phyloP scores from a whole-genome alignment of 805 yeast species.

The Brettanomyces nanus region DNA sequence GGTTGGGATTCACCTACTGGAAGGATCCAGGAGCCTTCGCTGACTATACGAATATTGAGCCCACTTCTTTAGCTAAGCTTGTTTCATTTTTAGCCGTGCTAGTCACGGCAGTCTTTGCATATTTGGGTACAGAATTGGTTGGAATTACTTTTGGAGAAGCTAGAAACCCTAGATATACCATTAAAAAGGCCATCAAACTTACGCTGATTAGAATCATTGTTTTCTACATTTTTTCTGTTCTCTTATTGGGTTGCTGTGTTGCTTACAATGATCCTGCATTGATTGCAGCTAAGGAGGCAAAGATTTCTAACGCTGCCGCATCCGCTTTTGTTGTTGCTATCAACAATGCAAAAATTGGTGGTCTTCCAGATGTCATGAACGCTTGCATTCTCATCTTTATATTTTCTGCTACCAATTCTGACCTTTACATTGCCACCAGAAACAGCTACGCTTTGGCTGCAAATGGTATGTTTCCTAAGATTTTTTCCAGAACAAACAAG shows the following conservation, averaged over 20 bases:
- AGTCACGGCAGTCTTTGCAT: slow-evolving; percentile 44
- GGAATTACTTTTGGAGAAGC: slow-evolving; percentile 43
- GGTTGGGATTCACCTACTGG: slow-evolving; percentile 42
- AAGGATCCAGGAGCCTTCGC: slow-evolving; percentile 34
- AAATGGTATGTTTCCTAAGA: slow-evolving; percentile 65
- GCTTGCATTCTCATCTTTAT: slow-evolving; percentile 72
- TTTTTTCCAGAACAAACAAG: slow-evolving; percentile 56
- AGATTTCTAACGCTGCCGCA: slow-evolving; percentile 52
- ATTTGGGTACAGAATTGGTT: slow-evolving; percentile 42
- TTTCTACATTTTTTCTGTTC: slow-evolving; percentile 45
- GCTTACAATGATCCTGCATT: slow-evolving; percentile 39
- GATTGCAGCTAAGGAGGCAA: slow-evolving; percentile 35
- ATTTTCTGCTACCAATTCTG: slow-evolving; percentile 76
- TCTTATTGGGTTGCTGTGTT: slow-evolving; percentile 51
- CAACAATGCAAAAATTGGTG: slow-evolving; percentile 52
- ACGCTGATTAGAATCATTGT: slow-evolving; percentile 46
- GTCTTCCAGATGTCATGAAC: slow-evolving; percentile 67
- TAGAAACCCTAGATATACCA: slow-evolving; percentile 36
- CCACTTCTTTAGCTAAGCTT: slow-evolving; percentile 17
- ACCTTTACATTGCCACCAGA: slow-evolving; percentile 70
- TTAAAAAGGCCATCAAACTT: slow-evolving; percentile 45
- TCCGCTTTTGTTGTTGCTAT: slow-evolving; percentile 85
- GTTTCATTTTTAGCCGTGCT: slow-evolving; percentile 42
- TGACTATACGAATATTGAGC: slow-evolving; percentile 35
- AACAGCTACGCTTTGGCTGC: slow-evolving; percentile 63